These are phyloP conservation scores for Cercospora sesami DNA, from an alignment of 2,329 filamentous ascomycete genomes.

Conservation along the genomic window DNA sequence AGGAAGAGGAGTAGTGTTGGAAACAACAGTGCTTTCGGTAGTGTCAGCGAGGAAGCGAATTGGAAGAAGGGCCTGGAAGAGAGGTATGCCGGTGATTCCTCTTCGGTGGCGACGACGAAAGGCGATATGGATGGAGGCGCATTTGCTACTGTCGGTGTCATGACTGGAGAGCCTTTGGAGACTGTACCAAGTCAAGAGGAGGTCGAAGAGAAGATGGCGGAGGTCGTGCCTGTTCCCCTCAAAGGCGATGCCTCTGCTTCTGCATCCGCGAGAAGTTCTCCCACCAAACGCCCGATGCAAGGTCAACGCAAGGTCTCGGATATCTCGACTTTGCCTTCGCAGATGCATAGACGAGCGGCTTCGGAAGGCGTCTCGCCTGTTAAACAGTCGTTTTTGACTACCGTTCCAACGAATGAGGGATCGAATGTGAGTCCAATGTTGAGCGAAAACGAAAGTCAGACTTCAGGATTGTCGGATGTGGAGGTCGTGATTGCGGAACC, in stretches of 20 bases:
- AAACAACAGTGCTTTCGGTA: neutral
- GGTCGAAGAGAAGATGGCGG: neutral
- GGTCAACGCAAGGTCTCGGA: constrained; percentile 31
- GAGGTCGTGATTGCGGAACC: constrained; percentile 17
- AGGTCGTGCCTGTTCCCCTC: neutral
- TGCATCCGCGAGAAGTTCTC: neutral
- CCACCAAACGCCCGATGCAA: constrained; percentile 12
- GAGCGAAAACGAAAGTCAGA: constrained; percentile 6
- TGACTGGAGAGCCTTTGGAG: constrained; percentile 10
- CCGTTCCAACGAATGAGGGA: neutral
- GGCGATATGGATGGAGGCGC: neutral
- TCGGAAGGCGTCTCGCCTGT: constrained; percentile 3
- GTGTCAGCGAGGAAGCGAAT: neutral
- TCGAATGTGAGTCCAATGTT: neutral
- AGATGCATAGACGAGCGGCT: constrained; percentile 3
- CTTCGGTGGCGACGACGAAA: neutral
- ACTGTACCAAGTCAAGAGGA: constrained; percentile 17
- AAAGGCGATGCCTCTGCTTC: neutral
- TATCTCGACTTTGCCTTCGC: constrained; percentile 28
- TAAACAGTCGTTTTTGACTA: neutral
- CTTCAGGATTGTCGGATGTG: constrained; percentile 13
- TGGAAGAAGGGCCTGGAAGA: constrained; percentile 15
- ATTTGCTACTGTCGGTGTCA: neutral
- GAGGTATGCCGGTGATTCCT: neutral
- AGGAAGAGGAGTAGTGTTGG: neutral